Conservation (phyloP, 1,284 basidiomycete genomes). For the Marasmius sp. region DNA sequence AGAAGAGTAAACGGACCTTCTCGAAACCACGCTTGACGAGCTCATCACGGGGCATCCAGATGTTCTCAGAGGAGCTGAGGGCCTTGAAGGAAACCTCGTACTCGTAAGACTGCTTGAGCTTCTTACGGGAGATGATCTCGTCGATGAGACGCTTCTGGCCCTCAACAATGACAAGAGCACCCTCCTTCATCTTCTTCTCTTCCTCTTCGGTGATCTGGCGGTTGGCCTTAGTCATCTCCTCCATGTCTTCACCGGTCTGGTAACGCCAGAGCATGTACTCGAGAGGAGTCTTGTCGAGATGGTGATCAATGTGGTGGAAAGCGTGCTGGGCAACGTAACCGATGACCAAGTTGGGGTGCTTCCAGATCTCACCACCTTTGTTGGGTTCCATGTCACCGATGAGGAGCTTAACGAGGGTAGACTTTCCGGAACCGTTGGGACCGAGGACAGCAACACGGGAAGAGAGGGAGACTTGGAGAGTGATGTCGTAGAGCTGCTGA, state of each 20-base stretch:
- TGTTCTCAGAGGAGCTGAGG: slow-evolving; percentile 91
- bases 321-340: slow-evolving; percentile 99
- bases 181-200: slow-evolving; percentile 96
- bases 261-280: slow-evolving; percentile 99
- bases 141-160: slow-evolving; percentile 95
- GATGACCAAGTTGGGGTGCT: slow-evolving; percentile 98
- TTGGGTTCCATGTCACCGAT: slow-evolving; percentile 98
- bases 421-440: slow-evolving; percentile 98
- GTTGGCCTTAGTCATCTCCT: slow-evolving; percentile 92
- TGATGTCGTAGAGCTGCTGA: slow-evolving; percentile 93
- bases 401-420: slow-evolving; percentile 97
- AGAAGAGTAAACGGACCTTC: slow-evolving; percentile 54
- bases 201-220: slow-evolving; percentile 90
- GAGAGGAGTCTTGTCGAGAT: slow-evolving; percentile 97
- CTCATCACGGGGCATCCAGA: slow-evolving; percentile 95
- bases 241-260: slow-evolving; percentile 98
- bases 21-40: slow-evolving; percentile 97
- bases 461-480: slow-evolving; percentile 94
- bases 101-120: slow-evolving; percentile 99
- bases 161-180: slow-evolving; percentile 82
- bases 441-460: slow-evolving; percentile 97
- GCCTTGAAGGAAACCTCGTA: slow-evolving; percentile 96
- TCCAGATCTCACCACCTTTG: slow-evolving; percentile 96
- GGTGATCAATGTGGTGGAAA: slow-evolving; percentile 98
- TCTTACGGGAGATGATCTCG: slow-evolving; percentile 90